Conservation (phyloP, 2,329 filamentous ascomycete genomes). For the Penicillium brasilianum region DNA sequence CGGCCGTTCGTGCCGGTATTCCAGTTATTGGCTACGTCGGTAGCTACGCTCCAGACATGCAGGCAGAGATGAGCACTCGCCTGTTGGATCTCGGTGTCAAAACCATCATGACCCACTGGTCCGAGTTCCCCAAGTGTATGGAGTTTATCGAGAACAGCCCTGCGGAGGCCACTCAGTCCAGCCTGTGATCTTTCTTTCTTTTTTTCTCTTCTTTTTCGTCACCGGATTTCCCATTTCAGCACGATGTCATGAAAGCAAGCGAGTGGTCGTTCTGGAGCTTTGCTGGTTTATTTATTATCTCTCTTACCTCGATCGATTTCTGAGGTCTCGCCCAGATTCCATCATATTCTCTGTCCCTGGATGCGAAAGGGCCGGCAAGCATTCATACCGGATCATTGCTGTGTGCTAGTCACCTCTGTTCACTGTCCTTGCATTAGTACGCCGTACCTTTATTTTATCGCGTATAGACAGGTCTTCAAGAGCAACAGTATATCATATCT, state of each 20-base stretch:
- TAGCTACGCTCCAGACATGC: constrained; percentile 68
- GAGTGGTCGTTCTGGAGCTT: constrained; percentile 34
- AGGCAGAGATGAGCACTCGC: constrained; percentile 67
- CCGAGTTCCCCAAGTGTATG: constrained; percentile 51
- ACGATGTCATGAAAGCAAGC: constrained; percentile 44
- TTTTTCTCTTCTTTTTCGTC: neutral
- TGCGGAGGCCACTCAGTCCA: constrained; percentile 23
- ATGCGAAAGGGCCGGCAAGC: constrained; percentile 2
- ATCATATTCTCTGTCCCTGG: neutral
- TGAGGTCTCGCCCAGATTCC: neutral
- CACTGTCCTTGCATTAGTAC: constrained; percentile 18
- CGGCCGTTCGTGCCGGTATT: constrained; percentile 77
- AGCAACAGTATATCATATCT: constrained; percentile 20
- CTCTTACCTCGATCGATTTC: neutral
- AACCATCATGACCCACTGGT: constrained; percentile 62
- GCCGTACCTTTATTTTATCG: constrained; percentile 8
- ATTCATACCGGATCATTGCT: constrained; percentile 1
- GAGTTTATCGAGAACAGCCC: constrained; percentile 46
- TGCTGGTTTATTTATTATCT: constrained; percentile 9
- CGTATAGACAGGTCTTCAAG: constrained; percentile 20
- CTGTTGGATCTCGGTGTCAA: constrained; percentile 66
- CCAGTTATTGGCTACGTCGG: constrained; percentile 85
- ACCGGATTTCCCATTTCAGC: constrained; percentile 11
- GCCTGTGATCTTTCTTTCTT: constrained; percentile 16
- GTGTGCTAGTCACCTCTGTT: constrained; percentile 3